Conservation (phyloP, 805 yeast species). For the Candida koratica region DNA sequence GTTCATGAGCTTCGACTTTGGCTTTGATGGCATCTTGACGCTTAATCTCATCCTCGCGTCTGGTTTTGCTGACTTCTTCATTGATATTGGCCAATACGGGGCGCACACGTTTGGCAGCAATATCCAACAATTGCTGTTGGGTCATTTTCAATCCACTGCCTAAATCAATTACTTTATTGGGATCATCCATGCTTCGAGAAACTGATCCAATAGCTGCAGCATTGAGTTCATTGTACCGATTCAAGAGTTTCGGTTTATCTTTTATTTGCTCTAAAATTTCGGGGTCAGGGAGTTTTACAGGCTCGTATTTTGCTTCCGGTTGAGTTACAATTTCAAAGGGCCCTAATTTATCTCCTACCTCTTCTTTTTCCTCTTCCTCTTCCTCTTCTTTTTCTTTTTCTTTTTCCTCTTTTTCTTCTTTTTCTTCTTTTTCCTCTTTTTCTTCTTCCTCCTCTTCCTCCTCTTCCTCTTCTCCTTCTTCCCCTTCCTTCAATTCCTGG, state of each 20-base stretch:
- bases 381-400: conserved; percentile 12
- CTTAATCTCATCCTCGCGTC: conserved; percentile 41
- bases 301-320: conserved; percentile 32
- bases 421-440: conserved; percentile 13
- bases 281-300: conserved; percentile 34
- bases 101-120: conserved; percentile 52
- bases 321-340: conserved; percentile 35
- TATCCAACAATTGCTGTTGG: conserved; percentile 51
- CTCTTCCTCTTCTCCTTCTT: conserved; percentile 18
- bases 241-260: conserved; percentile 47
- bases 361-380: conserved; percentile 26
- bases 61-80: conserved; percentile 43
- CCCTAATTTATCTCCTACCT: conserved; percentile 23
- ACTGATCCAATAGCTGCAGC: conserved; percentile 45
- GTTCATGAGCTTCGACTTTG: conserved; percentile 33
- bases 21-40: conserved; percentile 35
- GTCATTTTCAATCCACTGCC: conserved; percentile 55
- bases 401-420: conserved; percentile 14
- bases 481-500: conserved; percentile 19
- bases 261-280: conserved; percentile 35
- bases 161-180: conserved; percentile 46
- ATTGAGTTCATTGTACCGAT: conserved; percentile 48
- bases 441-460: conserved; percentile 16
- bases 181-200: conserved; percentile 44
- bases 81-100: conserved; percentile 51